phyloP scores from a whole-genome alignment of 2,329 filamentous ascomycete genomes.

The Cladorrhinum sp. region DNA sequence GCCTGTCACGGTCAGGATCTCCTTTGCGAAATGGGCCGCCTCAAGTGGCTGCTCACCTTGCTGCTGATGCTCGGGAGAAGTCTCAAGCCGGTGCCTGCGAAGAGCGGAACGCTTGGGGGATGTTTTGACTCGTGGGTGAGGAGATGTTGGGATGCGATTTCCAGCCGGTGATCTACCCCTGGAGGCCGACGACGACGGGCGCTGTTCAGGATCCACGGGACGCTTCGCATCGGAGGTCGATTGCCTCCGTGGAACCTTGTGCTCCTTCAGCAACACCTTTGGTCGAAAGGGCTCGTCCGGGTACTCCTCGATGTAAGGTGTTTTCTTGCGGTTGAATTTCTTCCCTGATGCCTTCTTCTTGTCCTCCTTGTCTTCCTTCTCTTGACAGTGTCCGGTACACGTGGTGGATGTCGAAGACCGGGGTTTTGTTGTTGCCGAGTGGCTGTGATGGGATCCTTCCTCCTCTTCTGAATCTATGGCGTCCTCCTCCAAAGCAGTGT shows the following conservation, averaged over 20 bases:
- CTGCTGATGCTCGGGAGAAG: background rate
- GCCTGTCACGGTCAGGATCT: background rate
- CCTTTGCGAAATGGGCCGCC: background rate
- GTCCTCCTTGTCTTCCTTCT: constrained; percentile 7
- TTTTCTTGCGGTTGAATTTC: constrained; percentile 9
- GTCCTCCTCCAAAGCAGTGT: constrained; percentile 17
- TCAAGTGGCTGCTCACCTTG: background rate
- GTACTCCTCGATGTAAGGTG: constrained; percentile 29
- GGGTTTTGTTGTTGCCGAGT: background rate
- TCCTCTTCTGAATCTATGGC: background rate
- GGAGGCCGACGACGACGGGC: constrained; percentile 7
- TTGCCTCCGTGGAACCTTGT: constrained; percentile 22
- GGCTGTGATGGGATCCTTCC: background rate
- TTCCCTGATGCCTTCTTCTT: constrained; percentile 13
- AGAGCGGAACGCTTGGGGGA: constrained; percentile 7
- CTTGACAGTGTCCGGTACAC: background rate
- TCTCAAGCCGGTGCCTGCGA: constrained; percentile 4
- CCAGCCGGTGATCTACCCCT: constrained; percentile 20
- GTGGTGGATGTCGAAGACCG: background rate
- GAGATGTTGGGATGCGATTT: constrained; percentile 14
- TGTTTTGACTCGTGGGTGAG: constrained; percentile 7
- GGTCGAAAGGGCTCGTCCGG: constrained; percentile 23
- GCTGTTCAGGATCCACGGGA: constrained; percentile 6
- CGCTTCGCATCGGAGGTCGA: constrained; percentile 21
- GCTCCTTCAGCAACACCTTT: constrained; percentile 24